Evolutionary conservation across 768 basidiomycete species (phyloP).

Genomic region (Mrakia gelida): DNA sequence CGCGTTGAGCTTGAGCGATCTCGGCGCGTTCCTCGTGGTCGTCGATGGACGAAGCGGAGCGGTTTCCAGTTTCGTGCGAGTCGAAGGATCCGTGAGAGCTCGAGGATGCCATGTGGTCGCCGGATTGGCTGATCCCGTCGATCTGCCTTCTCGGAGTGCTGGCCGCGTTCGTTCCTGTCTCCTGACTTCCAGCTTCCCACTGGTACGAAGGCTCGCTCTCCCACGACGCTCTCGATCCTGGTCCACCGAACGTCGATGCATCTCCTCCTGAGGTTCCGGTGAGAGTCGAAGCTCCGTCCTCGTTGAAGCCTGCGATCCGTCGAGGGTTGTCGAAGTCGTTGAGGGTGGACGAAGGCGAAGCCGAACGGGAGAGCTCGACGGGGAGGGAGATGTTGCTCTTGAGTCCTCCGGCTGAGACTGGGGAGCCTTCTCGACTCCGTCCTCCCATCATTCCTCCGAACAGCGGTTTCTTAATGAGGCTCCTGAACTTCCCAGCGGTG

Average conservation of each 20-base stretch:
- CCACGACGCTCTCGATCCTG: slow-evolving; percentile 37
- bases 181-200: slow-evolving; percentile 29
- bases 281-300: slow-evolving; percentile 26
- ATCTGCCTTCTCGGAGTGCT: background rate
- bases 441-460: slow-evolving; percentile 4
- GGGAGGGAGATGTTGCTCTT: slow-evolving; percentile 27
- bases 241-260: slow-evolving; percentile 30
- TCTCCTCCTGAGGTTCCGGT: slow-evolving; percentile 24
- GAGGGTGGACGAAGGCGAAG: slow-evolving; percentile 21
- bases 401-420: slow-evolving; percentile 14
- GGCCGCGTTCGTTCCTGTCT: background rate
- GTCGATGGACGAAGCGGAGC: background rate
- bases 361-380: slow-evolving; percentile 21
- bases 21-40: slow-evolving; percentile 10
- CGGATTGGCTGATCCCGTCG: background rate
- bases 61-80: background rate
- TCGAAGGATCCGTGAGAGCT: slow-evolving; percentile 3
- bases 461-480: slow-evolving; percentile 9
- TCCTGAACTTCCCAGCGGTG: slow-evolving; percentile 13
- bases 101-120: background rate
- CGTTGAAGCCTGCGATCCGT: slow-evolving; percentile 8
- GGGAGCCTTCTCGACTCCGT: background rate
- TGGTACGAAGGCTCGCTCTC: slow-evolving; percentile 39
- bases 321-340: slow-evolving; percentile 22
- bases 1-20: slow-evolving; percentile 10